Conservation (phyloP, 1,284 basidiomycete genomes). For the Stygiomarasmius scandens region DNA sequence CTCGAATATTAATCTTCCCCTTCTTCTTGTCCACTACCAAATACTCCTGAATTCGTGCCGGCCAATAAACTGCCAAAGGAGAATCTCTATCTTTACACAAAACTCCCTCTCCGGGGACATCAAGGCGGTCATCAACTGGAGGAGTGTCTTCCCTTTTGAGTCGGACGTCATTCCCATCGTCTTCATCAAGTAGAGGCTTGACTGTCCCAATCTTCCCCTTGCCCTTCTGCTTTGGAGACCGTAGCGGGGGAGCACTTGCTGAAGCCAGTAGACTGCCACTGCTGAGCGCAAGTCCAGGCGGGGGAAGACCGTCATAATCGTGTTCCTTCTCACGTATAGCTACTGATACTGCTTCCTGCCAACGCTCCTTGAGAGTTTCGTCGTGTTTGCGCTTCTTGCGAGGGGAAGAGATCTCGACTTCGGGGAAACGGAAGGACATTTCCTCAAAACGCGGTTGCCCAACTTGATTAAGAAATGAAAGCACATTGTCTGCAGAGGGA, state of each 20-base stretch:
- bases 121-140: conserved; percentile 46
- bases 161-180: conserved; percentile 17
- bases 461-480: conserved; percentile 25
- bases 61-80: conserved; percentile 56
- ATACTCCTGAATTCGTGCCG: conserved; percentile 61
- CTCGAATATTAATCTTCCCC: conserved; percentile 31
- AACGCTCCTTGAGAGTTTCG: conserved; percentile 32
- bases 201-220: conserved; percentile 2
- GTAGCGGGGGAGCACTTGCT: conserved; percentile 20
- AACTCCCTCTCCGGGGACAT: conserved; percentile 68
- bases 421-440: conserved; percentile 33
- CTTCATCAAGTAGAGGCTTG: neutral
- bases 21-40: conserved; percentile 42
- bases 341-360: conserved; percentile 42
- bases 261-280: conserved; percentile 23
- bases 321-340: conserved; percentile 34
- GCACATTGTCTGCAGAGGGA: conserved; percentile 32
- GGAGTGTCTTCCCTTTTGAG: conserved; percentile 25
- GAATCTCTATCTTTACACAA: conserved; percentile 45
- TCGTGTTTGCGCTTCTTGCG: conserved; percentile 45
- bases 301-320: conserved; percentile 46
- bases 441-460: conserved; percentile 30
- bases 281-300: conserved; percentile 36
- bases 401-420: conserved; percentile 32
- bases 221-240: conserved; percentile 13